Evolutionary conservation across 352 stramenopile genomes (phyloP), one percentile per base, ranked within the genome.

Genomic region (Pythium phragmiticola): DNA sequence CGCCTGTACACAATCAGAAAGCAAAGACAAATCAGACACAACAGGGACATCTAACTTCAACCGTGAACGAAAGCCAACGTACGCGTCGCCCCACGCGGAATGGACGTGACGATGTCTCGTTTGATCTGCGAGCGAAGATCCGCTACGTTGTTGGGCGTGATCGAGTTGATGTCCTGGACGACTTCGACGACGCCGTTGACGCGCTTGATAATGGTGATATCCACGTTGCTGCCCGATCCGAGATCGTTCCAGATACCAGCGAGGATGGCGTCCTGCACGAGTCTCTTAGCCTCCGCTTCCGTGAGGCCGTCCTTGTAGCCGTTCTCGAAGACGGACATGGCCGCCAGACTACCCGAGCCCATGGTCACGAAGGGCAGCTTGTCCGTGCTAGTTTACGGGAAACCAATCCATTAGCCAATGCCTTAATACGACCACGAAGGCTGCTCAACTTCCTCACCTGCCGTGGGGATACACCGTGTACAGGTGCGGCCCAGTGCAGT

Each of bases 161-260:
- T 94, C 73, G 80, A 95, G 80, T 96, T 96, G 73, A 96, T 88
- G 53, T 95, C 85, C 68, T 97, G 90, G 57, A 92, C 75, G 37
- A 92, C 85, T 68, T 92, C 81, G 30, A 92, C 84, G 54, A 88
- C 81, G 86, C 77, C 71, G 62, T 93, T 78, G 69, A 91, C 76
- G 57, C 78, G 92, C 65, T 97, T 91, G 75, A 99, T 98, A 39
- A 98, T 92, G 65, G 88, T 98, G 46, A 98, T 74, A 70, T 99
- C 96, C 45, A 98, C 93, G 82, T 99, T 99, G 70, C 79, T 97
- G 30, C 97, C 97, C 52, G 87, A 98, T 49, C 97, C 97, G 39
- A 99, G 76, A 77, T 99, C 97, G 78, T 99, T 99, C 75, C 98
- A 99, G 66, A 99, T 91, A 76, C 97, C 97, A 0, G 97, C 95